Evolutionary conservation across 148 eudicot species (phyloP), one percentile per base, ranked within the genome.

Genomic region (Oxyria digyna): DNA sequence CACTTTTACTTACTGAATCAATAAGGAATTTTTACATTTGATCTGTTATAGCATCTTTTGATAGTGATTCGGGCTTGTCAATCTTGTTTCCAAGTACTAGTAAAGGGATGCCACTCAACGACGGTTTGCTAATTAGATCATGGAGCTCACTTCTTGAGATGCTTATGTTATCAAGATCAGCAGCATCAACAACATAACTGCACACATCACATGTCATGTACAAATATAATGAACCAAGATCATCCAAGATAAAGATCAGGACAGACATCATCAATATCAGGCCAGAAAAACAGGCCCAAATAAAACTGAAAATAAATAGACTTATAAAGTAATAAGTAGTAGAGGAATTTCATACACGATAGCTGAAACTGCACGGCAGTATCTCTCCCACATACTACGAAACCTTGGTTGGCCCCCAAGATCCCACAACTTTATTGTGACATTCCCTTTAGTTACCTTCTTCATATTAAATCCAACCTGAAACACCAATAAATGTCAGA

Each of bases 321-420:
- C 1, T 33, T n/a, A n/a, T n/a, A n/a, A n/a, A n/a, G n/a, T n/a
- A 33, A 9, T 13, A 26, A 65, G 68, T 18, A 71, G 63, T 9
- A 38, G 65, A 40, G 42, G 33, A 42, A 69, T 26, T 32, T 40
- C 95, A 75, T 94, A 94, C 99, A 94, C 99, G 55, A 94, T 94
- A 72, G 99, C 97, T 73, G 97, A 94, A 75, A 94, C 97, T 71
- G 99, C 96, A 81, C 99, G 99, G 54, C 97, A 91, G 50, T 94
- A 94, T 90, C 99, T 84, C 85, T 94, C 99, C 99, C 99, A 94
- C 99, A 94, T 94, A 73, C 97, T 91, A 50, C 99, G 89, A 59
- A 94, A 95, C 79, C 99, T 83, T 76, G 99, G 99, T 78, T 95
- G 99, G 74, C 97, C 99, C 40, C 99, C 99, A 78, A 95, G 96